Base-by-base conservation (phyloP, 169 alveolate genomes). In the Cryptosporidium felis region DNA sequence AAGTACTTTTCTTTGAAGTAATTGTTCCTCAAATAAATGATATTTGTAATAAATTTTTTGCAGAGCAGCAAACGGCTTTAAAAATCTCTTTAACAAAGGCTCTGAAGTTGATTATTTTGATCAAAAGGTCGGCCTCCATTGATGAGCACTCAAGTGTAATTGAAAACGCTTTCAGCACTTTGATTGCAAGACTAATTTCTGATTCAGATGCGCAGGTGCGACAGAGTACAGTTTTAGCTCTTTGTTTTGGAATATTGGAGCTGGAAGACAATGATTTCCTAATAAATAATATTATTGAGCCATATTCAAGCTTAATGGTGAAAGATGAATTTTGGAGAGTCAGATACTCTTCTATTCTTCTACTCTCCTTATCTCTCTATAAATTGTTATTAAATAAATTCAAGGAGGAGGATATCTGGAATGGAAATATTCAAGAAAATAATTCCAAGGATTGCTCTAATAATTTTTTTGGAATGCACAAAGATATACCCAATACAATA, bases 241-340 rank as follows among this genome's bases (percentile, higher is more conserved):
- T 74, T 9, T 34, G 66, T 34, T 18, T 36, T 3, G 85, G 85
- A 49, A 21, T 74, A 21, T 23, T 42, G 4, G 58, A 74, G 40
- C 23, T 36, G 4, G 28, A 9, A 8, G 42, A 74, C 41, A 51
- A 4, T 36, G 26, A 49, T 14, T 49, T 74, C n/a, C 36, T 74
- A 28, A 36, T 74, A 51, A 42, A 56, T 6, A 53, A 34, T 1
- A 30, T 66, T 3, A 18, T 61, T 18, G 21, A 53, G 21, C 85
- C 85, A 1, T 49, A 74, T 56, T 34, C 40, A 21, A 28, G 41
- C n/a, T 53, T 44, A 14, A 51, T 58, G 10, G 28, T 74, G 14
- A 8, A 49, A 6, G 85, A 74, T 12, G 40, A 30, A 4, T 74
- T 58, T n/a, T 74, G 85, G 85, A 51, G 85, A 74, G 66, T 74